Base-by-base conservation (phyloP, 805 yeast genomes). In the Cyberlindnera subsufficiens region DNA sequence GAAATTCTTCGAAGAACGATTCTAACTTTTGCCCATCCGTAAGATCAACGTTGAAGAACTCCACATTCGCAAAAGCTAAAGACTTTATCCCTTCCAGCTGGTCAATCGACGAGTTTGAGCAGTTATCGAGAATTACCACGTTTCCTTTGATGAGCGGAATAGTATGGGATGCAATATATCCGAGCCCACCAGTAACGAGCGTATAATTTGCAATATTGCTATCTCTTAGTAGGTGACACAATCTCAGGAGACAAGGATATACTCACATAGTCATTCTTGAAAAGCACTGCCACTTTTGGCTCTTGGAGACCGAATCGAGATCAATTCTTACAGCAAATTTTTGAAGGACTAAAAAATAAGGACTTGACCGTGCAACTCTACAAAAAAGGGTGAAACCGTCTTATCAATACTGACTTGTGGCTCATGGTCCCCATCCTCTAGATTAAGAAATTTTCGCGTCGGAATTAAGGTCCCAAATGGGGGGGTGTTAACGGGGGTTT, bases 161-260 rank as follows among this genome's bases (percentile, higher is more conserved):
- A 1, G 91, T 82, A 59, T 86, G 93, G 9, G 91, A 82, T 20
- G 93, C 95, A 55, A 86, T 84, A 64, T 86, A 86, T 17, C 95
- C 93, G 22, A 91, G 86, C 38, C 95, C 95, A 36, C 95, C 95
- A 18, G 93, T 84, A 25, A 86, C 90, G 19, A 52, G 45, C 6
- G 47, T 43, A 37, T 43, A 49, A 37, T 41, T 42, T 9, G 39
- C 38, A 18, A 46, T 47, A 35, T 5, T 17, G 18, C 5, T 5
- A 32, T 16, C 31, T 3, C 42, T 44, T 17, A 35, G 39, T 22
- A n/a, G 18, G 32, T 9, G 38, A 15, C 27, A 8, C 27, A 22
- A 22, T 9, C 27, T 6, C 27, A 22, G 27, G 3, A 9, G 27
- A 22, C 10, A 11, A 9, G 11, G 22, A 6, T 11, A 8, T 22